These are phyloP conservation scores for Plectosphaerella sp. DNA, from an alignment of 2,329 filamentous ascomycete genomes.

Conservation along the genomic window DNA sequence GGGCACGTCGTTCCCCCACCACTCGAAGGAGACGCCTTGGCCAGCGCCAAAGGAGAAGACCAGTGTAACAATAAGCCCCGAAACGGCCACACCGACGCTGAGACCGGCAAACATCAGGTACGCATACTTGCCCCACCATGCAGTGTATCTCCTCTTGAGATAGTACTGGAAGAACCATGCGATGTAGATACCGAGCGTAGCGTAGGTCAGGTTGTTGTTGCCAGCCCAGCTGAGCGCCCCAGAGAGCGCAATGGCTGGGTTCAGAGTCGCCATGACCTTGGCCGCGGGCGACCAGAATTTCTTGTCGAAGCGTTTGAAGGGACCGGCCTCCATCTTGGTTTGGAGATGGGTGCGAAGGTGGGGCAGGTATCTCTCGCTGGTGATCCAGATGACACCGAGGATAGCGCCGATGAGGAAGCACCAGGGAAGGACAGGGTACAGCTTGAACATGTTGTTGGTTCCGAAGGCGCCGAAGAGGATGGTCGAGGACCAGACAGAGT, in stretches of 20 bases:
- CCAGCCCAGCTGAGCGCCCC: conserved; percentile 39
- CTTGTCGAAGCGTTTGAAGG: conserved; percentile 27
- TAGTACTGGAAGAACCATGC: conserved; percentile 38
- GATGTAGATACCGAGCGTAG: conserved; percentile 35
- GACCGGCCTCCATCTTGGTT: conserved; percentile 18
- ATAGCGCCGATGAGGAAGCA: conserved; percentile 36
- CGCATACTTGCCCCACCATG: conserved; percentile 44
- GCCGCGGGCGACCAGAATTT: conserved; percentile 31
- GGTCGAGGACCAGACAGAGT: conserved; percentile 24
- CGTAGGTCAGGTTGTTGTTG: conserved; percentile 37
- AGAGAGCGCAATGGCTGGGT: conserved; percentile 34
- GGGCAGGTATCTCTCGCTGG: conserved; percentile 27
- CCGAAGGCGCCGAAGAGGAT: conserved; percentile 24
- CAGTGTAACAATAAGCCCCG: conserved; percentile 34
- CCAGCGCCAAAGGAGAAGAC: conserved; percentile 15
- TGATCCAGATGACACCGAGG: conserved; percentile 30
- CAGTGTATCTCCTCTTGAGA: conserved; percentile 29
- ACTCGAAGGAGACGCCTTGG: conserved; percentile 26
- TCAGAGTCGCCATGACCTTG: conserved; percentile 32
- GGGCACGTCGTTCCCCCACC: conserved; percentile 37
- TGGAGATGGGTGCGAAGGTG: conserved; percentile 25
- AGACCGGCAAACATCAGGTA: conserved; percentile 38
- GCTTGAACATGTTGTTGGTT: conserved; percentile 30
- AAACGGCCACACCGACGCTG: conserved; percentile 35
- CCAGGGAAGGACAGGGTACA: conserved; percentile 38